Evolutionary conservation across 2,329 filamentous ascomycete genomes (phyloP).

Genomic region (Fusarium sarcochroum): DNA sequence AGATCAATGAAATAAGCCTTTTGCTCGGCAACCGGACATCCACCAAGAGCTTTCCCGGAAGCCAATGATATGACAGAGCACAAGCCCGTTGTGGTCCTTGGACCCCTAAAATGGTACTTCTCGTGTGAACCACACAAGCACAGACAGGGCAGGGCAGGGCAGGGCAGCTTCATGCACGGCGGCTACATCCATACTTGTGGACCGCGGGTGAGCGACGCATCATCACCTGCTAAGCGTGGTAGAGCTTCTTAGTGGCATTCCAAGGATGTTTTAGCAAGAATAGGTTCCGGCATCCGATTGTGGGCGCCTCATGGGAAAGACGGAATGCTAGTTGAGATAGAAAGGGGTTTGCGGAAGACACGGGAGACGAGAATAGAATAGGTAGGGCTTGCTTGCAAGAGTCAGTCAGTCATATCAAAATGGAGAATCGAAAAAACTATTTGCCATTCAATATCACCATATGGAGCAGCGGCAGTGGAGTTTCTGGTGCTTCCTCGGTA

Average conservation of each 20-base stretch:
- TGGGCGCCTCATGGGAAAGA: conserved; percentile 7
- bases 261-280: conserved; percentile 11
- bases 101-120: conserved; percentile 45
- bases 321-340: background rate
- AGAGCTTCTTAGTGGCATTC: conserved; percentile 24
- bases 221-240: conserved; percentile 27
- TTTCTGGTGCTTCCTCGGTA: conserved; percentile 39
- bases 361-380: background rate
- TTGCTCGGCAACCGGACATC: conserved; percentile 20
- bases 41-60: conserved; percentile 10
- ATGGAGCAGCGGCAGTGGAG: conserved; percentile 35
- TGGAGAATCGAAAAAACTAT: conserved; percentile 26
- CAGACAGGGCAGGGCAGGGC: conserved; percentile 7
- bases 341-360: background rate
- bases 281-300: conserved; percentile 23
- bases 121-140: conserved; percentile 5
- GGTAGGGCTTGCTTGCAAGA: conserved; percentile 3
- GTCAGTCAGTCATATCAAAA: conserved; percentile 6
- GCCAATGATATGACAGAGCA: conserved; percentile 30
- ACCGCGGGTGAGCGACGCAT: conserved; percentile 43
- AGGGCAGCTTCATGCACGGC: conserved; percentile 41
- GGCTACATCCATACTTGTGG: conserved; percentile 43
- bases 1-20: conserved; percentile 38
- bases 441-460: conserved; percentile 16
- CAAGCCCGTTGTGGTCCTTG: conserved; percentile 28